phyloP scores from a whole-genome alignment of 108 stramenopile genomes.

The Aurantiochytrium sp. region DNA sequence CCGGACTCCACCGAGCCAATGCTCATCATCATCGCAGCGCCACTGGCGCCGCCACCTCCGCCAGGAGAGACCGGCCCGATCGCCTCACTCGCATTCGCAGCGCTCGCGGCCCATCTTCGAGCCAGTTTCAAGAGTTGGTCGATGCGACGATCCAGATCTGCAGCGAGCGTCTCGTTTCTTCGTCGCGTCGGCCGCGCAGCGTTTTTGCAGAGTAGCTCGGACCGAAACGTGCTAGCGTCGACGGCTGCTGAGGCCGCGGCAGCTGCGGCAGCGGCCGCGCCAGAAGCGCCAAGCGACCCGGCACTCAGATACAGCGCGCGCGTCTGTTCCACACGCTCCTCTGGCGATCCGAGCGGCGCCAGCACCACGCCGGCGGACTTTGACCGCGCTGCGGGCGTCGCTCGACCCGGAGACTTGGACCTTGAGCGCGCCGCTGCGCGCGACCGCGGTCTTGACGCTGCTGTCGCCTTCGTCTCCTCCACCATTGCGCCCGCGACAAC shows the following conservation, averaged over 20 bases:
- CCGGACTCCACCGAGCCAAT: not conserved
- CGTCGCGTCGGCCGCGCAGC: not conserved
- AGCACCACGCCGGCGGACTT: not conserved
- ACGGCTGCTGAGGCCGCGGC: no score
- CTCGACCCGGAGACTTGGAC: not conserved
- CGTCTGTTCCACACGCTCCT: not conserved
- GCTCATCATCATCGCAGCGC: no score
- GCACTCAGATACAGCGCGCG: not conserved
- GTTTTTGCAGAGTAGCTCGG: not conserved
- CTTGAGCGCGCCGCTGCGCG: not conserved
- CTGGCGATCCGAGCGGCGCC: not conserved
- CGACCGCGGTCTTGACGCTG: no score
- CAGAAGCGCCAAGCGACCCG: no score
- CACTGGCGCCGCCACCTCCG: no score
- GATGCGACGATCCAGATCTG: not conserved
- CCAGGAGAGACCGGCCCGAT: no score
- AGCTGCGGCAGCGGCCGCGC: no score
- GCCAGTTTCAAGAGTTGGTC: not conserved
- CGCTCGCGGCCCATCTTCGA: not conserved
- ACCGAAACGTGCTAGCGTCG: no score
- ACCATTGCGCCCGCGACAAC: no score
- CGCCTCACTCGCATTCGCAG: no score
- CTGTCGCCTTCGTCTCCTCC: no score
- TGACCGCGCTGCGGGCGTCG: not conserved
- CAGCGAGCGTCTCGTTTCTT: not conserved